Base-by-base conservation (phyloP, 495 filamentous ascomycete species). In the Aspergillus heteromorphus region DNA sequence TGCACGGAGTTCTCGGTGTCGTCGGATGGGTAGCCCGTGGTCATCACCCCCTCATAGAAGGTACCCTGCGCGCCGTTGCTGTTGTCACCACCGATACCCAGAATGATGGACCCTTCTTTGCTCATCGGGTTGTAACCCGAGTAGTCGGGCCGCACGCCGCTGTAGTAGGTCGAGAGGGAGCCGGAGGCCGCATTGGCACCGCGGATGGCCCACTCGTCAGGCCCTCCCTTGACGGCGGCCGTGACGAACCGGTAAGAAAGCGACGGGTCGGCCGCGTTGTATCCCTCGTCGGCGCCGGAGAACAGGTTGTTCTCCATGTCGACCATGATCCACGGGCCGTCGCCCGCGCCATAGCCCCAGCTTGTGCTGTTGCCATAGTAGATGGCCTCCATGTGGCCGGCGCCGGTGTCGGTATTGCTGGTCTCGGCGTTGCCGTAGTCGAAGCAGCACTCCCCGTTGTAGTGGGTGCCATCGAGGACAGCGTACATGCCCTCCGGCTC, bases 1-100 rank as follows among this genome's bases (percentile, higher is more conserved):
- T 83, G 80, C 50, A 83, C 79, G 11, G 71, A 54, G 63, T 73
- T 68, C 61, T 84, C 81, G 23, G 75, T 80, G 31, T 65, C 73
- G 54, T 81, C 79, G 18, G 79, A 71, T 2, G 81, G 81, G 57
- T 80, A 83, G 30, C 81, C 79, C 6, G 71, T 65, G 51, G 81
- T 83, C 80, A 83, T 80, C 1, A 75, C 81, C 36, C 81, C 81
- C 62, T 83, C 80, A 65, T 83, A 83, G 68, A 82, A 83, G 0
- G 80, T 83, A 36, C 80, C 80, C 64, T 83, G 79, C 17, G 72
- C 79, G 52, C 74, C 51, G 48, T 62, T 60, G 54, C 79, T 83
- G 65, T 83, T 82, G 50, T 82, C 79, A 16, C 79, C 79, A 48
- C 79, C 79, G 45, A 81, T 83, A 30, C 79, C 79, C 30, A 83